A percentile compares a stretch with the other conserved stretches of the same genome.
Conservation (phyloP, 371 early-diverging fungal genomes). For the Actinomucor elegans region DNA sequence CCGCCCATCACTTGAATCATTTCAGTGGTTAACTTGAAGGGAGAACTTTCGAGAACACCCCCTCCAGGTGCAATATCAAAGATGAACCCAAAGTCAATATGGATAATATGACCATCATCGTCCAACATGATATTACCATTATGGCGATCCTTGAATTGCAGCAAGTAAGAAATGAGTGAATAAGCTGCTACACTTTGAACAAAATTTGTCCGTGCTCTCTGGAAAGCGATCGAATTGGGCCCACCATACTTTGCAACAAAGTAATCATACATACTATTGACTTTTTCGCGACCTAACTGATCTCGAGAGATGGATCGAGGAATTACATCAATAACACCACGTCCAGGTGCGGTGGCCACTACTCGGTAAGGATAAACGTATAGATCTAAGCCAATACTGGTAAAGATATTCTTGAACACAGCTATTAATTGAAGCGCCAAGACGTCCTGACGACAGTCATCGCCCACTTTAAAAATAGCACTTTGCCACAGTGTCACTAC, state of each 20-base stretch:
- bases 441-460: slow-evolving; percentile 99
- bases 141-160: slow-evolving; percentile 99
- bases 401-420: slow-evolving; percentile 97
- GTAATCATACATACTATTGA: slow-evolving; percentile 95
- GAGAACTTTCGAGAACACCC: slow-evolving; percentile 94
- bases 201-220: slow-evolving; percentile 93
- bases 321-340: slow-evolving; percentile 99
- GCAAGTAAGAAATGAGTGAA: slow-evolving; percentile 92
- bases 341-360: slow-evolving; percentile 96
- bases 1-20: slow-evolving; percentile 98
- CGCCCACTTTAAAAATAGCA: slow-evolving; percentile 99
- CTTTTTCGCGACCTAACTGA: slow-evolving; percentile 97
- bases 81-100: slow-evolving; percentile 99
- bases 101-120: slow-evolving; percentile 95
- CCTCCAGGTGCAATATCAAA: slow-evolving; percentile 99
- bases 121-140: slow-evolving; percentile 99
- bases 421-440: slow-evolving; percentile 97
- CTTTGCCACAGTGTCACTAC: slow-evolving; percentile 58
- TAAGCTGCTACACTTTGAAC: slow-evolving; percentile 98
- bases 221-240: slow-evolving; percentile 88
- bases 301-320: slow-evolving; percentile 97
- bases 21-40: slow-evolving; percentile 98
- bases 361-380: slow-evolving; percentile 98
- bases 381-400: slow-evolving; percentile 87
- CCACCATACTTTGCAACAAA: slow-evolving; percentile 94